A percentile compares a stretch with the other conserved stretches of the same genome.
These are phyloP conservation scores for Pouteria glomerata DNA, from an alignment of 148 eudicot genomes.

Conservation along the genomic window DNA sequence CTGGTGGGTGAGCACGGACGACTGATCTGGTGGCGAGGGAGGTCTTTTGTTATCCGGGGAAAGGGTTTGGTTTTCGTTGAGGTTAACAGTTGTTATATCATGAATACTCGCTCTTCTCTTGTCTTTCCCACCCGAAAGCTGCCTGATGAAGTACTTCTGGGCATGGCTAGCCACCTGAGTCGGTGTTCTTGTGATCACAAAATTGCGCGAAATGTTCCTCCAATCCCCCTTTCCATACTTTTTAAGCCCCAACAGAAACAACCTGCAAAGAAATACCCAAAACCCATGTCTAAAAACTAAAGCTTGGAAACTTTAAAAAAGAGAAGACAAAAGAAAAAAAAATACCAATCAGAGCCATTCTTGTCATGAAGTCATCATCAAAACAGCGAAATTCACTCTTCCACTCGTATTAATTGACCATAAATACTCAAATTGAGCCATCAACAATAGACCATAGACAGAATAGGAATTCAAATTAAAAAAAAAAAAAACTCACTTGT, in stretches of 20 bases:
- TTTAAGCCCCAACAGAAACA: slow-evolving; percentile 87
- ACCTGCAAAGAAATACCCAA: slow-evolving; percentile 33
- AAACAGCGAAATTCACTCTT: too few species aligned
- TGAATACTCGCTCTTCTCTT: slow-evolving; percentile 95
- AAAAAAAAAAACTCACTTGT: slow-evolving; percentile 50
- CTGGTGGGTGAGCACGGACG: slow-evolving; percentile 30
- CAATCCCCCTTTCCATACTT: slow-evolving; percentile 99
- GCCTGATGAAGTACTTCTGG: slow-evolving; percentile 93
- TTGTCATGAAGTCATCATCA: background rate
- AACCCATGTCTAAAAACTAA: slow-evolving; percentile 19
- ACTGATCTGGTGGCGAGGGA: slow-evolving; percentile 43
- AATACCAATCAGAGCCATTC: background rate
- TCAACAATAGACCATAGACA: too few species aligned
- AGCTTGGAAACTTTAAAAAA: background rate
- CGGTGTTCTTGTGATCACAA: slow-evolving; percentile 82
- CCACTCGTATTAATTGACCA: too few species aligned
- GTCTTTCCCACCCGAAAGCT: slow-evolving; percentile 89
- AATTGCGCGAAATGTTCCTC: slow-evolving; percentile 95
- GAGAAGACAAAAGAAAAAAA: background rate
- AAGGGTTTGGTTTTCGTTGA: slow-evolving; percentile 50
- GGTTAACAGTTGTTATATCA: slow-evolving; percentile 82
- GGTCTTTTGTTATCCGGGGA: slow-evolving; percentile 51
- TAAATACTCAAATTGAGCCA: too few species aligned
- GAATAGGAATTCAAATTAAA: background rate
- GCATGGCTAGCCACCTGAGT: slow-evolving; percentile 99